A percentile compares a stretch with the other conserved stretches of the same genome.
phyloP scores from a whole-genome alignment of 73 alveolate species.

The Effrenium voratum region DNA sequence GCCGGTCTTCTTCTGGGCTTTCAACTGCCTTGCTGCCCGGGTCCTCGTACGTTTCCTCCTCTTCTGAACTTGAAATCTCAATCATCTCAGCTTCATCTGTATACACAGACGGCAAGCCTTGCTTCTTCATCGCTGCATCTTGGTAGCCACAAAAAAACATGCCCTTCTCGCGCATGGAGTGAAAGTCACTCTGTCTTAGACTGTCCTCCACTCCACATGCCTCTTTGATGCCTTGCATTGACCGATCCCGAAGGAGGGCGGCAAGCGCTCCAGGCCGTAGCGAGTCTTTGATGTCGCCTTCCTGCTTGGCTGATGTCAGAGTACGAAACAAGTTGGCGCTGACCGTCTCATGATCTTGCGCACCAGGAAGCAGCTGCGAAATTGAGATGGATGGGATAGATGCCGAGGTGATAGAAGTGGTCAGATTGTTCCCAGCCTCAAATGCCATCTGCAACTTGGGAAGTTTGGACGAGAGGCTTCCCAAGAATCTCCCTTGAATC shows the following conservation, averaged over 20 bases:
- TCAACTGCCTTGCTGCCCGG: not conserved
- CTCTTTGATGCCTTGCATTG: constrained; percentile 47
- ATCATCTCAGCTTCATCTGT: not conserved
- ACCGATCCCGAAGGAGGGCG: constrained; percentile 15
- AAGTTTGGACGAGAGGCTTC: too few species aligned
- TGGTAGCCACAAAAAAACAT: constrained; percentile 78
- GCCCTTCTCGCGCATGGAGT: constrained; percentile 74
- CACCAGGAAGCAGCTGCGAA: constrained; percentile 1
- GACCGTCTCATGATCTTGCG: constrained; percentile 29
- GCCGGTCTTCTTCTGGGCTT: constrained; percentile 57
- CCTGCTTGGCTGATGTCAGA: not conserved
- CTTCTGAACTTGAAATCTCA: not conserved
- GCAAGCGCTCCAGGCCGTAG: constrained; percentile 41
- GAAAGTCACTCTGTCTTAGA: constrained; percentile 36
- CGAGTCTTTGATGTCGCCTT: not conserved
- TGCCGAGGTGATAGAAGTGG: too few species aligned
- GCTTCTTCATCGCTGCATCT: constrained; percentile 51
- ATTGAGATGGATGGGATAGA: too few species aligned
- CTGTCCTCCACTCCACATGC: not conserved
- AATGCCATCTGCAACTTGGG: too few species aligned
- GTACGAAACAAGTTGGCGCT: constrained; percentile 37
- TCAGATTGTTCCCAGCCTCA: too few species aligned
- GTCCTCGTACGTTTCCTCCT: not conserved
- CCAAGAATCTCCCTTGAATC: too few species aligned
- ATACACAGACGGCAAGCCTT: constrained; percentile 37